Conservation (phyloP, 768 basidiomycete species). For the Gelatoporia subvermispora region DNA sequence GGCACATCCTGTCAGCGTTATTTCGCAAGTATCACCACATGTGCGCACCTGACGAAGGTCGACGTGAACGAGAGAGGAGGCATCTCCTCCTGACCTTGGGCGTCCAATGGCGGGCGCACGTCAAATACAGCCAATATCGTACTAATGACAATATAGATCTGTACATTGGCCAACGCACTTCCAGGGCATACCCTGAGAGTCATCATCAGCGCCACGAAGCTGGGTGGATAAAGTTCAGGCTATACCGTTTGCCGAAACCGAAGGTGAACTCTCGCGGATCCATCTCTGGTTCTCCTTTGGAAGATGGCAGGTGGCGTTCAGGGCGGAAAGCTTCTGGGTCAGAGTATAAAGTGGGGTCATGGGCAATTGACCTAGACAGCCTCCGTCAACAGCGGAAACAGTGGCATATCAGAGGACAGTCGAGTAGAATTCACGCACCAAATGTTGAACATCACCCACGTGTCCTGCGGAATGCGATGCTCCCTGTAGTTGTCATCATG, state of each 20-base stretch:
- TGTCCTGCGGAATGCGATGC: constrained; percentile 10
- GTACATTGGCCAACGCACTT: no score
- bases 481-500: constrained; percentile 8
- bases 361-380: constrained; percentile 6
- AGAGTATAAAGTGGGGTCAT: constrained; percentile 1
- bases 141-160: no score
- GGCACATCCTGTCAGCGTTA: no score
- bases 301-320: constrained; percentile 12
- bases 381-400: neutral
- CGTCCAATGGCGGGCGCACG: no score
- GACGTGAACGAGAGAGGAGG: no score
- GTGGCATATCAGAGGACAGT: neutral
- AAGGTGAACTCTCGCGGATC: constrained; percentile 4
- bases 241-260: constrained; percentile 13
- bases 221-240: neutral
- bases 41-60: no score
- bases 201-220: no score
- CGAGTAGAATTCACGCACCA: constrained; percentile 6
- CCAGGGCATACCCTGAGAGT: no score
- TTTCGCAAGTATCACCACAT: no score
- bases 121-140: no score
- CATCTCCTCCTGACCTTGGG: no score
- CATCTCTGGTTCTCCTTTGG: neutral
- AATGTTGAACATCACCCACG: constrained; percentile 12
- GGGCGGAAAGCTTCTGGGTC: constrained; percentile 7